A percentile compares a stretch with the other conserved stretches of the same genome.
phyloP scores from a whole-genome alignment of 1,284 basidiomycete genomes.

The Sporisorium exsertum region DNA sequence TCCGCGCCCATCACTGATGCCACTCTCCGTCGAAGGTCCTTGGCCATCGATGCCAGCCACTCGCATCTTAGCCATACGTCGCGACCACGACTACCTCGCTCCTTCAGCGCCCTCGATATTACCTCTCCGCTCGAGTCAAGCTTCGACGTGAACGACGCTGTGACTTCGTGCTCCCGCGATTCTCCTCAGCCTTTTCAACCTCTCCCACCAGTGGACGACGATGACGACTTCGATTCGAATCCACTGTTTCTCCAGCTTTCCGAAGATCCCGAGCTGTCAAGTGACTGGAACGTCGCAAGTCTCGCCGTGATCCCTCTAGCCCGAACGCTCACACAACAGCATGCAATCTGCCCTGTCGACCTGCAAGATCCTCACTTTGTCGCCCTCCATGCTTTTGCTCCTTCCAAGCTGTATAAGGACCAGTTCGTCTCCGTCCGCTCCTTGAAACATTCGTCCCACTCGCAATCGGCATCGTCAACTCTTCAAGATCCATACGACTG shows the following conservation, averaged over 20 bases:
- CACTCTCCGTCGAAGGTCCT: conserved; percentile 26
- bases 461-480: background rate
- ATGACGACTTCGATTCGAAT: conserved; percentile 38
- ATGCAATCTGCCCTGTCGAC: background rate
- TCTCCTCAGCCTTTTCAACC: background rate
- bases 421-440: conserved; percentile 42
- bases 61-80: background rate
- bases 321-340: conserved; percentile 13
- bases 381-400: conserved; percentile 36
- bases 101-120: conserved; percentile 27
- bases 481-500: conserved; percentile 11
- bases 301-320: conserved; percentile 25
- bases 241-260: conserved; percentile 31
- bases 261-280: conserved; percentile 9
- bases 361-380: conserved; percentile 21
- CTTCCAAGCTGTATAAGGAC: conserved; percentile 42
- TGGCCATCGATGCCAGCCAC: conserved; percentile 27
- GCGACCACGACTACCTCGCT: conserved; percentile 19
- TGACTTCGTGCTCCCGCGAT: background rate
- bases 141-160: background rate
- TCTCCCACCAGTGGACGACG: conserved; percentile 23
- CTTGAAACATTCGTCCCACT: background rate
- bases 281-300: conserved; percentile 31
- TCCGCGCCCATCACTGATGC: conserved; percentile 34
- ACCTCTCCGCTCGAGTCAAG: conserved; percentile 1